Conservation (phyloP, 2,329 filamentous ascomycete genomes). For the Fusarium sublunatum region DNA sequence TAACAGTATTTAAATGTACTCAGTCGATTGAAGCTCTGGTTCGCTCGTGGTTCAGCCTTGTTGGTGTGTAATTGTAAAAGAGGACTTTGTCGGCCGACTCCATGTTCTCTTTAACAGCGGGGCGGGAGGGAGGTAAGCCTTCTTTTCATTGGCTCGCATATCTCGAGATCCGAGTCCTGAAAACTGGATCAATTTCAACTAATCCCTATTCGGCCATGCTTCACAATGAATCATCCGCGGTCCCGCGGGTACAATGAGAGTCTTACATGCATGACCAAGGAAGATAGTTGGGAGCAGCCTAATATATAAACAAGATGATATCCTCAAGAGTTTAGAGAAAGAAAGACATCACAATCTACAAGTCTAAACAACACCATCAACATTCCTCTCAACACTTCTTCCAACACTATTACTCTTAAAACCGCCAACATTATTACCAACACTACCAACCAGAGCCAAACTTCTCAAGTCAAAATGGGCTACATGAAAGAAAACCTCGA, state of each 20-base stretch:
- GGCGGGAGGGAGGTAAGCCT: neutral
- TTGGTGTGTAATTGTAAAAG: neutral
- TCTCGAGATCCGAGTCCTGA: too few relatives aligned
- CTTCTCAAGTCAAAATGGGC: slow-evolving; percentile 13
- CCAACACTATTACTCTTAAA: neutral
- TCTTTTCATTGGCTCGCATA: neutral
- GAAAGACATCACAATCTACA: neutral
- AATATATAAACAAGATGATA: neutral
- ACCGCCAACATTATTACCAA: neutral
- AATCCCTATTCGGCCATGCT: neutral
- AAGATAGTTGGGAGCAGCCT: neutral
- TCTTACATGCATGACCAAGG: too few relatives aligned
- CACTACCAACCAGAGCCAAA: neutral
- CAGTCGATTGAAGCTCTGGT: neutral
- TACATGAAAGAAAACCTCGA: slow-evolving; percentile 20
- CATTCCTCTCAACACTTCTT: neutral
- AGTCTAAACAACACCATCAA: fast-evolving
- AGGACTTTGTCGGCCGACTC: too few relatives aligned
- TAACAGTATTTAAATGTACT: neutral
- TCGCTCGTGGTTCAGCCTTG: neutral
- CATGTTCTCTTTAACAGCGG: neutral
- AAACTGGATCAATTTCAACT: neutral
- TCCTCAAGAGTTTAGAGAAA: fast-evolving
- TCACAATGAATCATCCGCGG: slow-evolving; percentile 19
- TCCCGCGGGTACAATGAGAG: neutral